Percentiles rank a stretch among this genome's conserved stretches.
Evolutionary conservation across 345 rosid genomes (phyloP).

Genomic region (Combretum micranthum): DNA sequence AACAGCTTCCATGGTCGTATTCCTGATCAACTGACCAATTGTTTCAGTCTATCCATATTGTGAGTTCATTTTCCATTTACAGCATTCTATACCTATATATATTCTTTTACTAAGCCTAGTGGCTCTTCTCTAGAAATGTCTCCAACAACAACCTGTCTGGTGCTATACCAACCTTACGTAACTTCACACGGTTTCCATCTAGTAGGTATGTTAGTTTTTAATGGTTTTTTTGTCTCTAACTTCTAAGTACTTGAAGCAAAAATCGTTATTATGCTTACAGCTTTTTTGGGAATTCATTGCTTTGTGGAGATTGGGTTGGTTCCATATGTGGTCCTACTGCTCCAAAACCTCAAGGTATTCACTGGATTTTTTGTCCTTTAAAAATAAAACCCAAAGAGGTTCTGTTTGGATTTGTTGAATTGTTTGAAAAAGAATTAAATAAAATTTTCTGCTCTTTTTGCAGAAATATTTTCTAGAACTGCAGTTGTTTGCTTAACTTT

Average conservation of each 20-base stretch:
- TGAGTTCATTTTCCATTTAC: slow-evolving; percentile 19
- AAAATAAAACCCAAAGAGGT: background rate
- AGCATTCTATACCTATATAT: background rate
- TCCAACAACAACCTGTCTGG: slow-evolving; percentile 90
- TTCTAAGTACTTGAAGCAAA: slow-evolving; percentile 37
- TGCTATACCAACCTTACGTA: slow-evolving; percentile 42
- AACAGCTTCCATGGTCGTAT: slow-evolving; percentile 70
- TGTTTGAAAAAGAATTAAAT: background rate
- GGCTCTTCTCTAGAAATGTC: slow-evolving; percentile 46
- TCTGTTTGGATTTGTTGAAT: background rate
- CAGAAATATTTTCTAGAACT: slow-evolving; percentile 50
- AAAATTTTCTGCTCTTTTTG: background rate
- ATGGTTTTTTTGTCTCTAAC: slow-evolving; percentile 28
- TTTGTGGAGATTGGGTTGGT: slow-evolving; percentile 84
- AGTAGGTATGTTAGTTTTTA: slow-evolving; percentile 40
- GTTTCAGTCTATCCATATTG: slow-evolving; percentile 67
- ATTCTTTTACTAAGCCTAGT: background rate
- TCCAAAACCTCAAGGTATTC: slow-evolving; percentile 49
- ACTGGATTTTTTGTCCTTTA: background rate
- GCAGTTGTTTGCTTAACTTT: slow-evolving; percentile 52
- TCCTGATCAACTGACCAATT: slow-evolving; percentile 74
- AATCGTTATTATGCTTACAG: slow-evolving; percentile 20
- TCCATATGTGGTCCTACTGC: slow-evolving; percentile 54
- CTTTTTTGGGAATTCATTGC: slow-evolving; percentile 67
- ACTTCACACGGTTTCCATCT: slow-evolving; percentile 61